Conservation (phyloP, 225 moss, liverwort and hornwort genomes). For the Polytrichum formosum region DNA sequence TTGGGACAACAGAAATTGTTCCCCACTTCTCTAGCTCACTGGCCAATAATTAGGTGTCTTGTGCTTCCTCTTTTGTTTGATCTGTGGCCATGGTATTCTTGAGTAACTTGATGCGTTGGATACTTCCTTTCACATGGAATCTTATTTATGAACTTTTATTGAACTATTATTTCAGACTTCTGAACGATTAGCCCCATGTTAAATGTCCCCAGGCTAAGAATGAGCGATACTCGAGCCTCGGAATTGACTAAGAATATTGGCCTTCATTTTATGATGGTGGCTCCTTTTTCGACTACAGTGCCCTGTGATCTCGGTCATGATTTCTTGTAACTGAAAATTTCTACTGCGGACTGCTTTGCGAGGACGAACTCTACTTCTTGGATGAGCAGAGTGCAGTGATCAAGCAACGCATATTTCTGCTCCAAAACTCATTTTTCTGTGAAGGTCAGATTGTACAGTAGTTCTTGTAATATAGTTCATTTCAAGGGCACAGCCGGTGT, state of each 20-base stretch:
- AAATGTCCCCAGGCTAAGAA: conserved; percentile 23
- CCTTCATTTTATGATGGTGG: conserved; percentile 1
- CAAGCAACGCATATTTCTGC: background rate
- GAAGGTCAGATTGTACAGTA: background rate
- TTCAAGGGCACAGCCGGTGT: background rate
- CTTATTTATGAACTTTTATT: background rate
- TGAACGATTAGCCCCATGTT: background rate
- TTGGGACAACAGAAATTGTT: background rate
- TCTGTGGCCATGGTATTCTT: background rate
- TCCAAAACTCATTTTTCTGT: background rate
- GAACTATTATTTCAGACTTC: background rate
- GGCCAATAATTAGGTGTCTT: background rate
- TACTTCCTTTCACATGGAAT: background rate
- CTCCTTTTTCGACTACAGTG: conserved; percentile 4
- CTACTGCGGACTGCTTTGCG: background rate
- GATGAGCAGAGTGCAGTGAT: background rate
- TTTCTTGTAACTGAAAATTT: background rate
- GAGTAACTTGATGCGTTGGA: background rate
- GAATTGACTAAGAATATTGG: conserved; percentile 2
- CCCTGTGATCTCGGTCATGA: background rate
- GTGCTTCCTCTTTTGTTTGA: background rate
- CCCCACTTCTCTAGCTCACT: background rate
- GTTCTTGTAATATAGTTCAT: background rate
- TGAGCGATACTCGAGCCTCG: conserved; percentile 24
- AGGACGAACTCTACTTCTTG: background rate